Evolutionary conservation across 352 stramenopile genomes (phyloP).

Genomic region (Pythium apleroticum): DNA sequence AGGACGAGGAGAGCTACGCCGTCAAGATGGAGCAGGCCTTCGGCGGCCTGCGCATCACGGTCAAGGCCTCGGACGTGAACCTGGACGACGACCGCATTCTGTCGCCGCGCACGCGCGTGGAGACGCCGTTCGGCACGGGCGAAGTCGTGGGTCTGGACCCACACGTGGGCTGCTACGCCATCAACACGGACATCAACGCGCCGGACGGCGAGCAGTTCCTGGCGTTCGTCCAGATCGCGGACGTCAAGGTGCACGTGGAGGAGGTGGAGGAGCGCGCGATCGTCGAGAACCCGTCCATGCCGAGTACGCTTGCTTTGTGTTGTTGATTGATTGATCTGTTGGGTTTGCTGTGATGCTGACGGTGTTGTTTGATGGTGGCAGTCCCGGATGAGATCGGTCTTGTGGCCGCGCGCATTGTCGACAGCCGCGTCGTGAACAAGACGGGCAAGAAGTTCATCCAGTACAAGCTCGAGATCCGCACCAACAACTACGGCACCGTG

Average conservation of each 20-base stretch:
- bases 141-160: conserved; percentile 84
- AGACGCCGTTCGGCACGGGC: conserved; percentile 81
- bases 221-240: conserved; percentile 82
- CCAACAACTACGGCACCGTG: conserved; percentile 86
- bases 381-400: conserved; percentile 83
- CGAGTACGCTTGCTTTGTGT: conserved; percentile 65
- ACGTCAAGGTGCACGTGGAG: conserved; percentile 64
- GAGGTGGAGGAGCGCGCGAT: conserved; percentile 80
- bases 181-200: conserved; percentile 80
- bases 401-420: conserved; percentile 78
- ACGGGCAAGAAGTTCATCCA: conserved; percentile 89
- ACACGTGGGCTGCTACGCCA: conserved; percentile 87
- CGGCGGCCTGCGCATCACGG: conserved; percentile 66
- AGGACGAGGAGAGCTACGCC: conserved; percentile 72
- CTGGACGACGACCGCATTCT: conserved; percentile 86
- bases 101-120: conserved; percentile 79
- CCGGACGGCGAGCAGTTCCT: conserved; percentile 79
- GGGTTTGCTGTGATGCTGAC: conserved; percentile 21
- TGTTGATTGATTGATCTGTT: conserved; percentile 5
- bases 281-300: conserved; percentile 73
- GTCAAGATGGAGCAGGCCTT: conserved; percentile 69
- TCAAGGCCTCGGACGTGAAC: conserved; percentile 69
- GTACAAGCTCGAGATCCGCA: conserved; percentile 89
- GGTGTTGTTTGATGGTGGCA: conserved; percentile 24
- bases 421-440: conserved; percentile 81